Evolutionary conservation across 768 basidiomycete species (phyloP).

Genomic region (Mycena galericulata): DNA sequence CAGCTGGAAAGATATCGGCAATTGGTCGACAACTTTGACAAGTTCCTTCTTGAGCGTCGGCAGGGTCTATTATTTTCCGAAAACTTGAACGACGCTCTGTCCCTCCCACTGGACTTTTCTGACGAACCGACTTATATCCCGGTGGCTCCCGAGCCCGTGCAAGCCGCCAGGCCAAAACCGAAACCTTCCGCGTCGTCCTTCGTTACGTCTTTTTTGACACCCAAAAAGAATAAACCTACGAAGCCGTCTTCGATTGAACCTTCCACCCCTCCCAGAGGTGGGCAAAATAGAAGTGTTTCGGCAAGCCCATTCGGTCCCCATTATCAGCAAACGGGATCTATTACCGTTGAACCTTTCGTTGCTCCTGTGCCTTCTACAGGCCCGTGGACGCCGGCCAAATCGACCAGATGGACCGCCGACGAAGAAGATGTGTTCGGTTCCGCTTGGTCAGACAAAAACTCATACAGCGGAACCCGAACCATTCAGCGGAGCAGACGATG

Average conservation of each 20-base stretch:
- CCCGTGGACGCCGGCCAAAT: conserved; percentile 72
- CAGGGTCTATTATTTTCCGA: conserved; percentile 93
- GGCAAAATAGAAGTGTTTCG: conserved; percentile 55
- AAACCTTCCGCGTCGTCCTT: conserved; percentile 67
- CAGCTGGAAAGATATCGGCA: conserved; percentile 87
- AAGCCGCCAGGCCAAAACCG: conserved; percentile 60
- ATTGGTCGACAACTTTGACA: conserved; percentile 83
- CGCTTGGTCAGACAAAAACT: conserved; percentile 59
- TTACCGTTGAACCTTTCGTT: conserved; percentile 77
- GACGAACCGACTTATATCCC: conserved; percentile 53
- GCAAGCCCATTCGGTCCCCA: conserved; percentile 88
- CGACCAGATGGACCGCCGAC: conserved; percentile 63
- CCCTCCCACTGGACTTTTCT: conserved; percentile 73
- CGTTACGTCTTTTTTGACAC: conserved; percentile 83
- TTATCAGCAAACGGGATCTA: conserved; percentile 81
- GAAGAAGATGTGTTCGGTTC: conserved; percentile 81
- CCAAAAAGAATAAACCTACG: conserved; percentile 70
- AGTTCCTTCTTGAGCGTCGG: conserved; percentile 84
- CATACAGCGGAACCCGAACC: conserved; percentile 39
- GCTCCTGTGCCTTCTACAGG: conserved; percentile 69
- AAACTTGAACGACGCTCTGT: conserved; percentile 91
- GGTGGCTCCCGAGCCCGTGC: conserved; percentile 44
- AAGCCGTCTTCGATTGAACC: conserved; percentile 54
- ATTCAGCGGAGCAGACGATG: conserved; percentile 44
- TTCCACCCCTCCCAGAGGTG: conserved; percentile 57